These are phyloP conservation scores for Corinectria fuckeliana DNA, from an alignment of 2,329 filamentous ascomycete genomes.

Conservation along the genomic window DNA sequence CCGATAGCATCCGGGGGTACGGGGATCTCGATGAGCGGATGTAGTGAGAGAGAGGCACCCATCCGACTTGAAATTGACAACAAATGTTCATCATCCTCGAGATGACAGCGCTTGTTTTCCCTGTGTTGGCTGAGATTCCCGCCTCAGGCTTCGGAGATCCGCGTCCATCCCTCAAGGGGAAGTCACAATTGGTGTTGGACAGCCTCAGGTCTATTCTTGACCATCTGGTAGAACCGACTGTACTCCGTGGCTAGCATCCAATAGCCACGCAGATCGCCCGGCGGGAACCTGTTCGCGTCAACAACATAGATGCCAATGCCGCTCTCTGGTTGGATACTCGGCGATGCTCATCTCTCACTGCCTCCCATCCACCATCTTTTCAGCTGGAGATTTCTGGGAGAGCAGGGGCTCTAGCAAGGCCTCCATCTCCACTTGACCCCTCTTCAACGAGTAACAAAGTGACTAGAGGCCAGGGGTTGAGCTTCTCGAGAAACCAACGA, in stretches of 20 bases:
- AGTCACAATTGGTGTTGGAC: background rate
- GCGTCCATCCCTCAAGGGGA: background rate
- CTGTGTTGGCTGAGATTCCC: background rate
- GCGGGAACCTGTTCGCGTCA: conserved; percentile 31
- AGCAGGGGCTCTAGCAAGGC: conserved; percentile 10
- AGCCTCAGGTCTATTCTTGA: background rate
- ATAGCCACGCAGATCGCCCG: conserved; percentile 27
- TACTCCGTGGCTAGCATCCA: conserved; percentile 27
- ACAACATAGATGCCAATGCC: conserved; percentile 24
- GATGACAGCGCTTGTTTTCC: background rate
- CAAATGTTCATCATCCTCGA: background rate
- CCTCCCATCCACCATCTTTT: conserved; percentile 24
- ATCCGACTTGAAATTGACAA: background rate
- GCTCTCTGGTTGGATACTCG: conserved; percentile 33
- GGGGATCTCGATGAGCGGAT: background rate
- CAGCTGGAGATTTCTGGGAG: conserved; percentile 28
- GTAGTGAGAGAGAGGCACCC: background rate
- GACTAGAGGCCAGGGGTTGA: conserved; percentile 26
- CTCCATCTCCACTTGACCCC: conserved; percentile 14
- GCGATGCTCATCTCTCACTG: conserved; percentile 30
- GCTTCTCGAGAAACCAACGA: conserved; percentile 27
- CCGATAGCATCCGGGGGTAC: conserved; percentile 22
- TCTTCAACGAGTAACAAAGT: conserved; percentile 21
- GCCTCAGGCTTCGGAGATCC: background rate
- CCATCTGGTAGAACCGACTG: background rate